Evolutionary conservation across 495 filamentous ascomycete species (phyloP).

Genomic region (Podospora pseudocomata): DNA sequence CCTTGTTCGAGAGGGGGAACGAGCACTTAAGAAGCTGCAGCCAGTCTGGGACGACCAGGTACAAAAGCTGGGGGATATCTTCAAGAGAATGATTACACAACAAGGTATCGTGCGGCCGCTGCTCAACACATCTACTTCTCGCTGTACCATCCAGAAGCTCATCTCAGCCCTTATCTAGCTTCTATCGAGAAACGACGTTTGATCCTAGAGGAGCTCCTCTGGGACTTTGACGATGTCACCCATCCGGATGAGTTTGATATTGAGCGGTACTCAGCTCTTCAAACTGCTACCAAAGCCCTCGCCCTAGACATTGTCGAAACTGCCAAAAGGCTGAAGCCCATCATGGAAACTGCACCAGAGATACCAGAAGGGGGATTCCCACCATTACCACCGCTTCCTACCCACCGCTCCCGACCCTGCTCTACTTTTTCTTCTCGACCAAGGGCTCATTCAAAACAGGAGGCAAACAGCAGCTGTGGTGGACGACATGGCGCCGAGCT

Average conservation of each 20-base stretch:
- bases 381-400: constrained; percentile 28
- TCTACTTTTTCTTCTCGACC: constrained; percentile 4
- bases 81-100: constrained; percentile 34
- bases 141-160: neutral
- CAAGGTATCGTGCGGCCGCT: constrained; percentile 24
- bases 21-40: constrained; percentile 33
- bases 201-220: constrained; percentile 37
- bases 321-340: constrained; percentile 28
- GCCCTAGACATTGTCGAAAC: constrained; percentile 39
- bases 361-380: constrained; percentile 23
- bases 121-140: neutral
- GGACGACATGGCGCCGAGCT: neutral
- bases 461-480: neutral
- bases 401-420: constrained; percentile 1
- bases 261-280: constrained; percentile 30
- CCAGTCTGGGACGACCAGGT: constrained; percentile 36
- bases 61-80: constrained; percentile 34
- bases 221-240: constrained; percentile 39
- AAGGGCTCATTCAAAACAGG: constrained; percentile 5
- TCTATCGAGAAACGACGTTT: constrained; percentile 33
- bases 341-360: constrained; percentile 15
- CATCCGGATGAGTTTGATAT: constrained; percentile 33
- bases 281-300: constrained; percentile 36
- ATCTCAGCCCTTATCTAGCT: constrained; percentile 4
- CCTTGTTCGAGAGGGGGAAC: constrained; percentile 35